Percentiles rank a stretch among this genome's conserved stretches.
Conservation (phyloP, 805 yeast genomes). For the Saitoella complicata region DNA sequence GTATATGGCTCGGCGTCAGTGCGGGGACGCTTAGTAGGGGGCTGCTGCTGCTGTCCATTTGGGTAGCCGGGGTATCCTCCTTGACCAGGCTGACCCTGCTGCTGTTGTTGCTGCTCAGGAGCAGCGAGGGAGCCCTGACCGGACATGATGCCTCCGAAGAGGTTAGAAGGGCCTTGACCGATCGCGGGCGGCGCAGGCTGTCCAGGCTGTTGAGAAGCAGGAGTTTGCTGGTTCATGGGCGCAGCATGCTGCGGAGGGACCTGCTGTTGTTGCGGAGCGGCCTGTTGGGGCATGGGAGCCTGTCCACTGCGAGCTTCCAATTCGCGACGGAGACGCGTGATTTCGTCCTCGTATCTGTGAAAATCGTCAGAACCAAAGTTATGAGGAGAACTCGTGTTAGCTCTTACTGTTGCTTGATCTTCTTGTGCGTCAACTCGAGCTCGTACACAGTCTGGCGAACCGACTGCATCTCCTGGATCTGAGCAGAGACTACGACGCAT, state of each 20-base stretch:
- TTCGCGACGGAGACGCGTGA: slow-evolving; percentile 68
- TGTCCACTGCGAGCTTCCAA: slow-evolving; percentile 66
- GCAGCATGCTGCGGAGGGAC: slow-evolving; percentile 22
- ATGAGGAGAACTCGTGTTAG: not conserved
- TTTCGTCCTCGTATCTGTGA: slow-evolving; percentile 66
- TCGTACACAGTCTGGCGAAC: slow-evolving; percentile 89
- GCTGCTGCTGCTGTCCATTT: slow-evolving; percentile 11
- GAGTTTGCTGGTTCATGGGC: slow-evolving; percentile 3
- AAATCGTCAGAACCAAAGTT: slow-evolving; percentile 1
- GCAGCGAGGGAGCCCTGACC: not conserved
- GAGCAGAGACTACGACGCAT: slow-evolving; percentile 20
- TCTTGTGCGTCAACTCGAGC: slow-evolving; percentile 82
- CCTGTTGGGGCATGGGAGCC: slow-evolving; percentile 19
- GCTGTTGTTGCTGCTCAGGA: slow-evolving; percentile 16
- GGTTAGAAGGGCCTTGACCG: not conserved
- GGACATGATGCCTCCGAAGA: not conserved
- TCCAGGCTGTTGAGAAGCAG: not conserved
- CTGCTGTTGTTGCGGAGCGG: slow-evolving; percentile 15
- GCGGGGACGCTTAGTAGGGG: slow-evolving; percentile 5
- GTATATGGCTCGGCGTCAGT: no score
- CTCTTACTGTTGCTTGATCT: slow-evolving; percentile 63
- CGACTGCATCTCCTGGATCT: slow-evolving; percentile 82
- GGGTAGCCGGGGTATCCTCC: slow-evolving; percentile 12
- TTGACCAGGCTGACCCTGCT: slow-evolving; percentile 12
- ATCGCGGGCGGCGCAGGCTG: not conserved